Evolutionary conservation across 345 rosid species (phyloP), one percentile per base, ranked within the genome.

Genomic region (Lumnitzera racemosa): DNA sequence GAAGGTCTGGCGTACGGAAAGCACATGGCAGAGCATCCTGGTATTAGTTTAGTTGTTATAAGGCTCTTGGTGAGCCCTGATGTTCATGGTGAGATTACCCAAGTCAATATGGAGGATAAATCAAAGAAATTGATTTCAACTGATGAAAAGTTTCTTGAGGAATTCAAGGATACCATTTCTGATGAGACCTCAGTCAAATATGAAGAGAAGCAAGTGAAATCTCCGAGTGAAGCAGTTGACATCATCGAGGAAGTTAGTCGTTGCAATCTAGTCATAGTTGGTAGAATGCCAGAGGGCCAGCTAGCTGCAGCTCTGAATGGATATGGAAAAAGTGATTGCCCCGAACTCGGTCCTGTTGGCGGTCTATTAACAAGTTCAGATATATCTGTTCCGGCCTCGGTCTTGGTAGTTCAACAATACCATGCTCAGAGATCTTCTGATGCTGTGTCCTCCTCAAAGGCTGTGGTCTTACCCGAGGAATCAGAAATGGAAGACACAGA

Each of bases 381-480:
- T 25, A 46, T 76, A 54, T 24, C 46, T 9, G 51, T 60, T 47
- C 65, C 57, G 2, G 50, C 56, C 41, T 71, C 77, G 0, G 57
- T 72, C 15, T 62, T 78, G 58, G 63, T 78, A 51, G 66, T 78
- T 15, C 79, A 71, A 23, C 76, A 74, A n/a, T 60, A 60, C 43
- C 9, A 36, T 36, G 43, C 10, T 9, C 11, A 5, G 43, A 36
- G 43, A 36, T 5, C 11, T 36, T 36, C 43, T 36, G 43, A 1
- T 4, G 9, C 43, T 7, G 10, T 9, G 4, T 36, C 43, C 43
- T 36, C 43, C 43, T 36, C 43, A 7, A 36, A 5, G 43, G 43
- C 1, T 36, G 43, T 4, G 43, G 43, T 4, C 43, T 36, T 36
- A 36, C 43, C 43, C 9, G 11, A 36, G 9, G 10, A 5, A 36